Base-by-base conservation (phyloP, 805 yeast genomes). In the Novakomyces olei region DNA sequence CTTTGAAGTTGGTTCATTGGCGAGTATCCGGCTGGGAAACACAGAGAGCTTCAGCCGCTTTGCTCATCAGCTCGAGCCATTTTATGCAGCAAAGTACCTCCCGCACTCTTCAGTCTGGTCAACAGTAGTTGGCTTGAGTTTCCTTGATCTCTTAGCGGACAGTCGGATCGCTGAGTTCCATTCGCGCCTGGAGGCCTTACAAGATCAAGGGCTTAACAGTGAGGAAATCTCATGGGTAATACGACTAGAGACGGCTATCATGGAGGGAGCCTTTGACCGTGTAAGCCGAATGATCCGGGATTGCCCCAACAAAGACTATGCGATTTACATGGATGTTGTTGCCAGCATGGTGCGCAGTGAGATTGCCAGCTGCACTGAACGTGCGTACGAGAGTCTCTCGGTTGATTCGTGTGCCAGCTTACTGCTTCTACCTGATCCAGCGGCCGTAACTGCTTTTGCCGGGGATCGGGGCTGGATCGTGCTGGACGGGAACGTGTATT, bases 191-290 rank as follows among this genome's bases (percentile, higher is more conserved):
- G 95, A 85, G 51, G 60, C 59, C 37, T 62, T 81, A 41, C 66
- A 65, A 42, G 60, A 56, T 38, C 61, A 62, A 34, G 58, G 68
- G 38, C 19, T 29, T 5, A 19, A 19, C 39, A 85, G 79, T 42
- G 59, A 62, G 23, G 92, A 78, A 49, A 59, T 85, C 42, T 65
- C 69, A 30, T 81, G 81, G 50, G 96, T 96, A 16, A 72, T 85
- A 34, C 71, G 72, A 43, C 69, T 88, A 44, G 96, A 88, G 51
- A 72, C 78, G 41, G 79, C 91, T 75, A 66, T 88, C 41, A 80
- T 85, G 74, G 96, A 88, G 55, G 98, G 98, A 27, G 76, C 85
- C 41, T 88, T 83, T 54, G 88, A 80, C 52, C 78, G 78, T 53
- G 85, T 83, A 7, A 20, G 15, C 12, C 14, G n/a, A 12, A 17